Evolutionary conservation across 345 rosid genomes (phyloP).

Genomic region (Euphorbia lathyris): DNA sequence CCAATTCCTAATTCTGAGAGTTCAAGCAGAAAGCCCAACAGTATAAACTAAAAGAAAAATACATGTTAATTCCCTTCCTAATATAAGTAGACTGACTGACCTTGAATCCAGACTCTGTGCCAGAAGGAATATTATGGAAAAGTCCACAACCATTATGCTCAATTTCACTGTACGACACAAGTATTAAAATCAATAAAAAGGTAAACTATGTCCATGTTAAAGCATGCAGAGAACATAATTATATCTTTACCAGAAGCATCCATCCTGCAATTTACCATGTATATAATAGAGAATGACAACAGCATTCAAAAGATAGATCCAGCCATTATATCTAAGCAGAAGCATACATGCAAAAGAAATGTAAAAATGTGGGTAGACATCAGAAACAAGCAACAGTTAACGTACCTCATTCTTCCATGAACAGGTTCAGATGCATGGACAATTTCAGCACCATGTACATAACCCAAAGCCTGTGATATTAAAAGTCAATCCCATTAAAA

Average conservation of each 20-base stretch:
- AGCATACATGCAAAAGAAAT: background rate
- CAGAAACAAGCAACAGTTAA: slow-evolving; percentile 3
- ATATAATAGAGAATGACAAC: background rate
- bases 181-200: background rate
- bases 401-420: slow-evolving; percentile 93
- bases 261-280: background rate
- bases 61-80: background rate
- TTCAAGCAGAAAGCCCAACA: background rate
- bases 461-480: slow-evolving; percentile 78
- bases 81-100: slow-evolving; percentile 29
- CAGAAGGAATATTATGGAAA: slow-evolving; percentile 74
- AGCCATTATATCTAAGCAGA: background rate
- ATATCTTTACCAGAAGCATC: background rate
- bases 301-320: background rate
- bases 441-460: slow-evolving; percentile 80
- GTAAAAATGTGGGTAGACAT: slow-evolving; percentile 4
- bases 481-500: slow-evolving; percentile 13
- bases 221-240: slow-evolving; percentile 4
- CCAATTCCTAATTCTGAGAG: background rate
- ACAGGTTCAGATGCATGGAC: slow-evolving; percentile 90
- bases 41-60: background rate
- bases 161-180: slow-evolving; percentile 58
- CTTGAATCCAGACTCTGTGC: slow-evolving; percentile 81
- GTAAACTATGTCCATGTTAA: background rate
- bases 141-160: slow-evolving; percentile 72